These are phyloP conservation scores for Eutrema yunnanense DNA, from an alignment of 345 rosid genomes.

Conservation along the genomic window DNA sequence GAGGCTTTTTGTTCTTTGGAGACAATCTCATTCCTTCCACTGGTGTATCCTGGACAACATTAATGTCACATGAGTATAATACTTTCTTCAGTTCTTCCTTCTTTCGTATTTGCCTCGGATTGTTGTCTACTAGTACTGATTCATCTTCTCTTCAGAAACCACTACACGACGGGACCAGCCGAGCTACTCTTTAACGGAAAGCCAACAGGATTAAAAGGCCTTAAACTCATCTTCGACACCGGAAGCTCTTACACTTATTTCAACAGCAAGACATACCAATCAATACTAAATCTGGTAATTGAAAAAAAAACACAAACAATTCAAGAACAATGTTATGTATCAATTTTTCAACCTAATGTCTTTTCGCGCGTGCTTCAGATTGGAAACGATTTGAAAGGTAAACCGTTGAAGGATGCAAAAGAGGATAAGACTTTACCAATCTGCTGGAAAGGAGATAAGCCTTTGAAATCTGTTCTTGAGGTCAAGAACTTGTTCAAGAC, in stretches of 20 bases:
- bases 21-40: conserved; percentile 48
- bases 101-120: not conserved
- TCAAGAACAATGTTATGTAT: not conserved
- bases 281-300: conserved; percentile 45
- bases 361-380: not conserved
- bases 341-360: not conserved
- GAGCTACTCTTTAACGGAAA: conserved; percentile 49
- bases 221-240: conserved; percentile 56
- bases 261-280: conserved; percentile 41
- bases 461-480: conserved; percentile 43
- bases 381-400: conserved; percentile 20
- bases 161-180: conserved; percentile 58
- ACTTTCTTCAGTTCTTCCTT: not conserved
- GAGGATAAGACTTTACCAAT: conserved; percentile 55
- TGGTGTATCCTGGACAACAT: conserved; percentile 49
- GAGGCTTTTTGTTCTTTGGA: conserved; percentile 82
- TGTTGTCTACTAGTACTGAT: not conserved
- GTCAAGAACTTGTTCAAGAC: conserved; percentile 55
- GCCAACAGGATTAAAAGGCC: conserved; percentile 49
- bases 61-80: conserved; percentile 23
- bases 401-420: conserved; percentile 36
- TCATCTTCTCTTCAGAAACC: conserved; percentile 44
- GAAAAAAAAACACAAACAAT: not conserved
- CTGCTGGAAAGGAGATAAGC: conserved; percentile 81
- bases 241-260: conserved; percentile 88